These are phyloP conservation scores for Rhodocollybia butyracea DNA, from an alignment of 768 basidiomycete genomes.

Conservation along the genomic window DNA sequence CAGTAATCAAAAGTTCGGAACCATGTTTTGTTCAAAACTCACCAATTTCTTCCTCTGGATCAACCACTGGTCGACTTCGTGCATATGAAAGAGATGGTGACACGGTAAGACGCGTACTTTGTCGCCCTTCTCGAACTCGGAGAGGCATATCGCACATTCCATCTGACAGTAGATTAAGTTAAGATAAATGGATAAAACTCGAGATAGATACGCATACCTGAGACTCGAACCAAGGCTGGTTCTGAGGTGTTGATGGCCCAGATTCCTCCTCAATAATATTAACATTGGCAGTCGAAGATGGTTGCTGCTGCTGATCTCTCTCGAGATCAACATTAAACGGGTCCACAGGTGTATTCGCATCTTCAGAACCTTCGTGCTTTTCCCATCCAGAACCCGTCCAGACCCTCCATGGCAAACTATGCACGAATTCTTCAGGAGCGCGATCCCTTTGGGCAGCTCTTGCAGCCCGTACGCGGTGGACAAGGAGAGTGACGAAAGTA, in stretches of 20 bases:
- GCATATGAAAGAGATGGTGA: constrained; percentile 91
- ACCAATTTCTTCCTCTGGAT: constrained; percentile 92
- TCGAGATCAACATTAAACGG: constrained; percentile 37
- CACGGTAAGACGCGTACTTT: constrained; percentile 90
- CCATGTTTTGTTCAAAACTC: constrained; percentile 32
- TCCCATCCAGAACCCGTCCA: constrained; percentile 84
- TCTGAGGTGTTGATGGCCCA: constrained; percentile 30
- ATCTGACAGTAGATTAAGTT: constrained; percentile 39
- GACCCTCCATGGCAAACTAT: constrained; percentile 74
- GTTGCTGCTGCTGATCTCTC: too few species aligned
- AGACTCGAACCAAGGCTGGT: constrained; percentile 73
- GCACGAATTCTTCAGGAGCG: constrained; percentile 78
- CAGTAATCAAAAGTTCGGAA: constrained; percentile 7
- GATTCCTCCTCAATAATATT: constrained; percentile 14
- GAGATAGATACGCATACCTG: background rate
- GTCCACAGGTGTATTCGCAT: constrained; percentile 23
- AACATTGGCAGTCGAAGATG: constrained; percentile 16
- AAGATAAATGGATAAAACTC: background rate
- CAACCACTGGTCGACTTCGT: constrained; percentile 91
- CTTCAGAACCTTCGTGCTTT: constrained; percentile 54
- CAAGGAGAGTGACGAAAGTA: constrained; percentile 83
- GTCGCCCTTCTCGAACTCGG: constrained; percentile 83
- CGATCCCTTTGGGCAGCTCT: constrained; percentile 82
- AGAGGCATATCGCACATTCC: constrained; percentile 94
- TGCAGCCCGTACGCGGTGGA: constrained; percentile 83